Evolutionary conservation across 768 basidiomycete species (phyloP).

Genomic region (Hygrophorus pudorinus): DNA sequence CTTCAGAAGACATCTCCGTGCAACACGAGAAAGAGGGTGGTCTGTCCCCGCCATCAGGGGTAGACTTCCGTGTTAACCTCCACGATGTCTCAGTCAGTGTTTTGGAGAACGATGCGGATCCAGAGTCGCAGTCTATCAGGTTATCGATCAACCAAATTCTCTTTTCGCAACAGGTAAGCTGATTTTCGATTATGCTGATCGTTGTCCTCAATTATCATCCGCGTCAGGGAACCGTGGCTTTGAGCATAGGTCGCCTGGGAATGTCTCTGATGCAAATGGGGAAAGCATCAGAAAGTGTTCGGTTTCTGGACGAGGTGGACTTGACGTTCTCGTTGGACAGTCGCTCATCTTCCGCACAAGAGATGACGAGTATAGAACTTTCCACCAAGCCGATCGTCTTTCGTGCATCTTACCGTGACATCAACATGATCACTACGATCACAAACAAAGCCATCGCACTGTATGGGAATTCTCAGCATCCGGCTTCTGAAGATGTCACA

Average conservation of each 20-base stretch:
- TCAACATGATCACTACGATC: constrained; percentile 79
- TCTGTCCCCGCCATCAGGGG: constrained; percentile 10
- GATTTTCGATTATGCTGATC: background rate
- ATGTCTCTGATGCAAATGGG: constrained; percentile 95
- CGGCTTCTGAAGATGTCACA: constrained; percentile 5
- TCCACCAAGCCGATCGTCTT: constrained; percentile 76
- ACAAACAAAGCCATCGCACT: constrained; percentile 79
- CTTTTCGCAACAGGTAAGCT: constrained; percentile 80
- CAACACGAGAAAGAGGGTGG: constrained; percentile 9
- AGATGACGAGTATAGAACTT: constrained; percentile 80
- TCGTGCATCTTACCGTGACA: constrained; percentile 92
- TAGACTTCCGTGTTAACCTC: constrained; percentile 76
- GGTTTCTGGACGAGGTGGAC: constrained; percentile 90
- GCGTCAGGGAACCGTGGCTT: constrained; percentile 62
- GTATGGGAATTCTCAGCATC: constrained; percentile 39
- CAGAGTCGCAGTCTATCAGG: constrained; percentile 78
- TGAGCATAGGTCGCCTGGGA: constrained; percentile 73
- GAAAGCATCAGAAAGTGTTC: constrained; percentile 66
- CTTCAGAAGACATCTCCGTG: constrained; percentile 5
- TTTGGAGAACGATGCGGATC: constrained; percentile 72
- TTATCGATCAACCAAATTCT: constrained; percentile 76
- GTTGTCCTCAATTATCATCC: constrained; percentile 1
- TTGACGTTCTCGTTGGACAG: constrained; percentile 81
- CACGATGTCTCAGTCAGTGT: constrained; percentile 85
- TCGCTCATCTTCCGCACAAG: constrained; percentile 56